Evolutionary conservation across 306 rosid genomes (phyloP).

Genomic region (Prunus mira): DNA sequence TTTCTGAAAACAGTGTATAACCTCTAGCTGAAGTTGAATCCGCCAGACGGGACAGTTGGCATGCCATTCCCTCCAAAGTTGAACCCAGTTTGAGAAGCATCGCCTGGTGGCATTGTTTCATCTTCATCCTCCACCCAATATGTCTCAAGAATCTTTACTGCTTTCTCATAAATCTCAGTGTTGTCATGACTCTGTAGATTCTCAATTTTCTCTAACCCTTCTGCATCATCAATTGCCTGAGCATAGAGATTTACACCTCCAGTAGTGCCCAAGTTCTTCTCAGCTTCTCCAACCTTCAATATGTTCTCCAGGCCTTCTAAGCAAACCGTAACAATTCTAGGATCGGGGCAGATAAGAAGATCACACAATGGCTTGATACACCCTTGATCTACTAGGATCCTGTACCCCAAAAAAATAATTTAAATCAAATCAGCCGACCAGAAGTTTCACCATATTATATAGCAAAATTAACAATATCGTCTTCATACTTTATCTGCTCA

Average conservation of each 20-base stretch:
- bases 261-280: conserved; percentile 54
- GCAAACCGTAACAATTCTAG: conserved; percentile 91
- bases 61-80: conserved; percentile 53
- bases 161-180: conserved; percentile 91
- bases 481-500: conserved; percentile 72
- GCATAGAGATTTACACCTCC: conserved; percentile 76
- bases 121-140: conserved; percentile 98
- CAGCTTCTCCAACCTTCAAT: conserved; percentile 93
- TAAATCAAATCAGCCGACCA: background rate
- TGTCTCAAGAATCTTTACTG: conserved; percentile 89
- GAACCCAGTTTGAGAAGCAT: conserved; percentile 61
- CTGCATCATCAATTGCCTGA: conserved; percentile 82
- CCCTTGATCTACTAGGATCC: conserved; percentile 66
- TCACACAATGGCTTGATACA: conserved; percentile 79
- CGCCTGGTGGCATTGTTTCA: conserved; percentile 95
- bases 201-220: conserved; percentile 95
- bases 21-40: conserved; percentile 86
- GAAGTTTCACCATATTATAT: background rate
- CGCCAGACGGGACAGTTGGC: conserved; percentile 83
- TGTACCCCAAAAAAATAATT: conserved; percentile 16
- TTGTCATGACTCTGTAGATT: conserved; percentile 91
- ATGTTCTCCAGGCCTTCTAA: conserved; percentile 96
- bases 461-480: background rate
- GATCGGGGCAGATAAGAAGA: conserved; percentile 87
- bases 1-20: background rate